Evolutionary conservation across 257 asterid species (phyloP), one percentile per base, ranked within the genome.

Genomic region (Ehretia macrophylla): DNA sequence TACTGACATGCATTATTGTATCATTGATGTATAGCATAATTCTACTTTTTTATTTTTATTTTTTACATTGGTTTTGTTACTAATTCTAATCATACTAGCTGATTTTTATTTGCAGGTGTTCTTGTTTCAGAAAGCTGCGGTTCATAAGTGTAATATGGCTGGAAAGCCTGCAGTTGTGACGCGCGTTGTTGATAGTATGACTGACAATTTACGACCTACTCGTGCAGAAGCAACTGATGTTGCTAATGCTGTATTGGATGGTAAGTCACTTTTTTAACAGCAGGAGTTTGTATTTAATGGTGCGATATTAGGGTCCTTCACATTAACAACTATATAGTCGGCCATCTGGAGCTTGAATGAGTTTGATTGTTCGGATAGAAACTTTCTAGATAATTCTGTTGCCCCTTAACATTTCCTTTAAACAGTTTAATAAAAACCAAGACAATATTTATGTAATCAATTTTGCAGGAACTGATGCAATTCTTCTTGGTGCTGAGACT

Each of bases 211-310:
- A 58, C 81, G 97, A 69, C 97, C 97, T 56, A 90, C 97, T 55
- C 95, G 97, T 79, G 97, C 97, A 3, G 97, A 90, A 76, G 97
- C 97, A 71, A 90, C 97, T 37, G 97, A 90, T 74, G 95, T 90
- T 55, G 97, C 97, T 55, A 90, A 90, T 79, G 97, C 95, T 55
- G 97, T 90, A 50, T 75, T 86, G 74, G 97, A 90, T 77, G 96
- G 97, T 89, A 68, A 52, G 71, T 69, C 57, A 10, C 58, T 71
- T 40, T 27, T 63, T 59, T 56, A 8, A 32, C 5, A 4, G 3
- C n/a, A 1, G 8, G 17, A 4, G 17, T 45, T 4, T 13, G 17
- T 17, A 45, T 14, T 12, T 45, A 17, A 12, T 45, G 8, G n/a
- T 45, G 50, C n/a, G 4, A 45, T 45, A 45, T 45, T 13, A 4